Base-by-base conservation (phyloP, 345 rosid genomes). In the Boechera stricta region DNA sequence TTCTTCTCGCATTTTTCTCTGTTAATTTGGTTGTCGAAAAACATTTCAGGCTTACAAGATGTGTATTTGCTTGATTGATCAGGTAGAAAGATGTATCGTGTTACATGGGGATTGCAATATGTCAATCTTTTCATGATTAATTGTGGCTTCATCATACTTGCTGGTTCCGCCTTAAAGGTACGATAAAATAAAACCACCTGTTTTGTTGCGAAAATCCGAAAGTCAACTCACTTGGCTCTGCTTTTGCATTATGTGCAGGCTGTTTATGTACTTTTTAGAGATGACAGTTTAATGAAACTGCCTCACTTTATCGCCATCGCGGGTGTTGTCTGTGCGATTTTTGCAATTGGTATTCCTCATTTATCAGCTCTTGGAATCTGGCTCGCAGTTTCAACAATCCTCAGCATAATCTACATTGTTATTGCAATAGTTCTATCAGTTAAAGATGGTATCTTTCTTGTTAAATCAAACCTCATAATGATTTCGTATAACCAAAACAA, bases 331-430 rank as follows among this genome's bases (percentile, higher is more conserved):
- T 88, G 90, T 72, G 79, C 78, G 35, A 62, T 88, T 76, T 95
- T 95, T 56, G 99, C 98, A 64, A 82, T 94, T 1, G 82, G 88
- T 33, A 87, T 85, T 58, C 98, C 99, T 59, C 91, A 91, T 83
- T 82, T 92, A 63, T 95, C 98, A 42, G 90, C 97, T 64, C 85
- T 95, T 28, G 81, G 97, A 80, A 24, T 88, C 51, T 95, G 98
- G 98, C 81, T 95, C 0, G 97, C 90, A 59, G 71, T 91, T 74
- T 95, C 99, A 33, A 87, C 99, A 10, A 28, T 92, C 57, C 76
- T 92, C 42, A 87, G 87, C 58, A 70, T 87, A 66, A 79, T 92
- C 42, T 92, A 89, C 71, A 87, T 92, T 65, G 29, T 85, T 52
- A 79, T 86, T 57, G 94, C 93, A 21, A 51, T 88, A 56, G 81